phyloP scores from a whole-genome alignment of 2,329 filamentous ascomycete species.

The Fusarium haematococcum region DNA sequence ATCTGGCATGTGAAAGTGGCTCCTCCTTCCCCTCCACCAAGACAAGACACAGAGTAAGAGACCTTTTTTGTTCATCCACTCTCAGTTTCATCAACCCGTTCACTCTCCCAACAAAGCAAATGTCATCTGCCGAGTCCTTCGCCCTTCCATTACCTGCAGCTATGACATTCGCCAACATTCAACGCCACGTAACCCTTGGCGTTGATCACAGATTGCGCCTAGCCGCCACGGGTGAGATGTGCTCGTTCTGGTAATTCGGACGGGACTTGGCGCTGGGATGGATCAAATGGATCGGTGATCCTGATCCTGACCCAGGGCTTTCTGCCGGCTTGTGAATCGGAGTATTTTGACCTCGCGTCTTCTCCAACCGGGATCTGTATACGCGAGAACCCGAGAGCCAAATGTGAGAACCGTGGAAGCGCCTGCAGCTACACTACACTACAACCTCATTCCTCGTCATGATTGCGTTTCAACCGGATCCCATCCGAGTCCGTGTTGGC shows the following conservation, averaged over 20 bases:
- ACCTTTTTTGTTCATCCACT: conserved; percentile 15
- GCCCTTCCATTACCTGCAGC: neutral
- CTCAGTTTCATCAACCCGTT: conserved; percentile 11
- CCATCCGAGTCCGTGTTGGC: conserved; percentile 26
- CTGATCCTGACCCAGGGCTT: conserved; percentile 14
- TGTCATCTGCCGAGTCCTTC: neutral
- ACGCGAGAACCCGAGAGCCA: neutral
- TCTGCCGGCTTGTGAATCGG: conserved; percentile 23
- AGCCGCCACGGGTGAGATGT: conserved; percentile 5
- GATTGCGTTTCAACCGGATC: conserved; percentile 23
- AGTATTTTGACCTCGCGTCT: conserved; percentile 7
- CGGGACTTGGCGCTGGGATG: neutral
- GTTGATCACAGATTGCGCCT: conserved; percentile 18
- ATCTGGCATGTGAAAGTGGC: conserved; percentile 48
- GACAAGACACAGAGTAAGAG: neutral
- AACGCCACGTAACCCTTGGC: conserved; percentile 29
- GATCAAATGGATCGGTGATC: conserved; percentile 13
- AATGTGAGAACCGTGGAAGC: neutral
- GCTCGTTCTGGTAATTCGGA: conserved; percentile 16
- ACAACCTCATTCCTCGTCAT: conserved; percentile 27
- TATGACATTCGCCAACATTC: conserved; percentile 14
- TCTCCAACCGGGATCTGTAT: conserved; percentile 1
- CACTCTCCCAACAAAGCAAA: conserved; percentile 27
- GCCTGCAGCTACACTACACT: neutral
- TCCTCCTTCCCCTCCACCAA: conserved; percentile 15